These are phyloP conservation scores for Globisporangium iwayamae DNA, from an alignment of 352 stramenopile species.

Conservation along the genomic window DNA sequence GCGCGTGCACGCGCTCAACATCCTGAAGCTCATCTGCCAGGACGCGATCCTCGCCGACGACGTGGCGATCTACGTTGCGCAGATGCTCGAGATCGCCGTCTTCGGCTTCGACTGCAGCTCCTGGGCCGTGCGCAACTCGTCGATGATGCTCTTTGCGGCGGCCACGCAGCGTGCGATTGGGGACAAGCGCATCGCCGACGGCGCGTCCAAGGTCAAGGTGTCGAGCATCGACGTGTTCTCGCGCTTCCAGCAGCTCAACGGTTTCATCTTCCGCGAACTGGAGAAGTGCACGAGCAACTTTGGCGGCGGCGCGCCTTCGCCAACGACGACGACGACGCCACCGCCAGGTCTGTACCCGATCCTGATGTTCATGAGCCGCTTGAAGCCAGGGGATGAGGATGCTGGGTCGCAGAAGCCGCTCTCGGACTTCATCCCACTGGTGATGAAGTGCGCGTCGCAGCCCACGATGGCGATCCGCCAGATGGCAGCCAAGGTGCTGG, in stretches of 20 bases:
- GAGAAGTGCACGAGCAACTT: slow-evolving; percentile 28
- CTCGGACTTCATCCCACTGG: slow-evolving; percentile 61
- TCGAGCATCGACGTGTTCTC: slow-evolving; percentile 73
- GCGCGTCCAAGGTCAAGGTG: slow-evolving; percentile 56
- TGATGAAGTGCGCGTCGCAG: slow-evolving; percentile 64
- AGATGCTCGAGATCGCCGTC: slow-evolving; percentile 82
- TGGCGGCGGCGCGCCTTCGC: not conserved
- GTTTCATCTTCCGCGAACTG: slow-evolving; percentile 61
- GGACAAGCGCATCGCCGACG: slow-evolving; percentile 82
- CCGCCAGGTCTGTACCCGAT: slow-evolving; percentile 69
- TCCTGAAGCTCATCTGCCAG: slow-evolving; percentile 88
- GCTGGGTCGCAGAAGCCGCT: slow-evolving; percentile 23
- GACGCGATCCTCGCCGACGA: slow-evolving; percentile 86
- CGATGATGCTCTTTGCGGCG: slow-evolving; percentile 90
- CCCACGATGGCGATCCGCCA: slow-evolving; percentile 71
- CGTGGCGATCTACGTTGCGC: slow-evolving; percentile 74
- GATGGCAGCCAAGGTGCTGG: slow-evolving; percentile 79
- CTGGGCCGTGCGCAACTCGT: slow-evolving; percentile 89
- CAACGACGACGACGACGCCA: slow-evolving; percentile 11
- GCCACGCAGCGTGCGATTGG: slow-evolving; percentile 74
- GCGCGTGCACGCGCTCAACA: slow-evolving; percentile 86
- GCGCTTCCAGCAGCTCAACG: slow-evolving; percentile 64
- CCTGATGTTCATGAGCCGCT: slow-evolving; percentile 74
- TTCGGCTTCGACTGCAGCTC: slow-evolving; percentile 80
- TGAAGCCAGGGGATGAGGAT: slow-evolving; percentile 62